phyloP scores from a whole-genome alignment of 225 moss, liverwort and hornwort species.

The Polytrichum formosum region DNA sequence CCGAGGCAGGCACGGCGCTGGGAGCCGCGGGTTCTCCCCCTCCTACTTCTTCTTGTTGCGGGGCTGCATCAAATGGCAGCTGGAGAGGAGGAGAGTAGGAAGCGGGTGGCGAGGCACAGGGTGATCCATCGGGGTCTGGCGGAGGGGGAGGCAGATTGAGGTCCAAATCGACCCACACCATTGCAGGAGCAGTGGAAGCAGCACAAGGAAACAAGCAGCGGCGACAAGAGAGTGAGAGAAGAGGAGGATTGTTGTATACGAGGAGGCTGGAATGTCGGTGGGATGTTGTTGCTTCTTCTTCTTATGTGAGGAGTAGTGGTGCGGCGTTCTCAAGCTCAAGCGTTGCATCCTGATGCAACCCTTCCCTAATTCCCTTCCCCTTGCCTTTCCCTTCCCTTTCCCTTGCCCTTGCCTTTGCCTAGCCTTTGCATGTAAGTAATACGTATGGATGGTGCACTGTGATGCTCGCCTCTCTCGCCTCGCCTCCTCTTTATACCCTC shows the following conservation, averaged over 20 bases:
- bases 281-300: background rate
- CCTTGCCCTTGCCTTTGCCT: too few species aligned
- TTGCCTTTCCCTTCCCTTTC: too few species aligned
- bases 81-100: too few species aligned
- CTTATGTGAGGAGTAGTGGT: background rate
- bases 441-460: background rate
- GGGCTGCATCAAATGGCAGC: too few species aligned
- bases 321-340: too few species aligned
- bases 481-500: conserved; percentile 1
- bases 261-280: background rate
- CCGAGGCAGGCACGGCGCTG: background rate
- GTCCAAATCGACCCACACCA: conserved; percentile 67
- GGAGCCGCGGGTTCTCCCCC: too few species aligned
- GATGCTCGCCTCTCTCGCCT: too few species aligned
- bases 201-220: background rate
- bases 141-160: conserved; percentile 57
- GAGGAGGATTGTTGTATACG: conserved; percentile 1
- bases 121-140: conserved; percentile 42
- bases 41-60: too few species aligned
- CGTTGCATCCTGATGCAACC: too few species aligned
- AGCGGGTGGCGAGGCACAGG: conserved; percentile 20
- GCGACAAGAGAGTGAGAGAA: background rate
- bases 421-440: too few species aligned
- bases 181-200: background rate
- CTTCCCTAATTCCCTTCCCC: too few species aligned